These are phyloP conservation scores for Herpotrichia juniperi DNA, from an alignment of 2,329 filamentous ascomycete genomes.

Conservation along the genomic window DNA sequence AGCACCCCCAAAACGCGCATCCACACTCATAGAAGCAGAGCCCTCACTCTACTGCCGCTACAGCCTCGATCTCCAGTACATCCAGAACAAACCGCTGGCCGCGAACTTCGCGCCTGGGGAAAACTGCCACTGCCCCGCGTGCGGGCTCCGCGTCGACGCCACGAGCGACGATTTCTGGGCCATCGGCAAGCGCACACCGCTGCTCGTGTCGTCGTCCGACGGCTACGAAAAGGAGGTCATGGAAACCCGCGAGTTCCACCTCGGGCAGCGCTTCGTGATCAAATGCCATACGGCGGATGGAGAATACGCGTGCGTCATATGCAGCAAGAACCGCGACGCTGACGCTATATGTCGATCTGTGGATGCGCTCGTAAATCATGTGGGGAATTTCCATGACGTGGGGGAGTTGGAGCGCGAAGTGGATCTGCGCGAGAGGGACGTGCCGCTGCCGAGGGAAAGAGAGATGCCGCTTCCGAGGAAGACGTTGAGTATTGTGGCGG, in stretches of 20 bases:
- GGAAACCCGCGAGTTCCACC: constrained; percentile 43
- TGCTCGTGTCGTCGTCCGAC: constrained; percentile 23
- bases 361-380: constrained; percentile 44
- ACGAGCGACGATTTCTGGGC: constrained; percentile 45
- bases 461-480: background rate
- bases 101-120: constrained; percentile 40
- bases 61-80: constrained; percentile 40
- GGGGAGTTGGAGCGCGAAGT: constrained; percentile 38
- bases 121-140: constrained; percentile 36
- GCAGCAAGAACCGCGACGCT: constrained; percentile 36
- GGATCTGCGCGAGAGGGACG: constrained; percentile 35
- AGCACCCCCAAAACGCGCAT: constrained; percentile 31
- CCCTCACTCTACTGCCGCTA: constrained; percentile 43
- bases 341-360: constrained; percentile 44
- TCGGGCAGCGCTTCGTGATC: constrained; percentile 45
- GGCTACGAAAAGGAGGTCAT: constrained; percentile 39
- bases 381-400: constrained; percentile 40
- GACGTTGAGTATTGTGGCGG: too few species aligned
- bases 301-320: constrained; percentile 45
- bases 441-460: constrained; percentile 1
- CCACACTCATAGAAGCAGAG: constrained; percentile 24
- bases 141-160: constrained; percentile 32
- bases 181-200: constrained; percentile 42
- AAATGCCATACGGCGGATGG: constrained; percentile 46
- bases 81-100: constrained; percentile 34